A percentile compares a stretch with the other conserved stretches of the same genome.
Conservation (phyloP, 257 asterid genomes). For the Cynanchum wilfordii region DNA sequence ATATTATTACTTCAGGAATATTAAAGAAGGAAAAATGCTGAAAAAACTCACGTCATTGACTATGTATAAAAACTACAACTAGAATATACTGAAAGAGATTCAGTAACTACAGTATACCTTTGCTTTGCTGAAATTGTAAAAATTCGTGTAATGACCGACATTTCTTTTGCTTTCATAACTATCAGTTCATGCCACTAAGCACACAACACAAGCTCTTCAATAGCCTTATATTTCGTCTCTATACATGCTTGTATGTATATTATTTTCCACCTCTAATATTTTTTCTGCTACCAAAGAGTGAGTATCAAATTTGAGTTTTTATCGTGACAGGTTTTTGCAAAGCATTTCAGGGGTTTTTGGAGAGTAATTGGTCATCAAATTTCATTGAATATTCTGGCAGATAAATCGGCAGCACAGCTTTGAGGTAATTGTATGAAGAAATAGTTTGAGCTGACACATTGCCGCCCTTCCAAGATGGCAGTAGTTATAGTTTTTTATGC, state of each 20-base stretch:
- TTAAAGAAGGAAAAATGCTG: too few relatives aligned
- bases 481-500: background rate
- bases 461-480: background rate
- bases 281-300: background rate
- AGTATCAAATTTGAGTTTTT: slow-evolving; percentile 2
- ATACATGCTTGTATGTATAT: background rate
- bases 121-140: background rate
- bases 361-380: slow-evolving; percentile 12
- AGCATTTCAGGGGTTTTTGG: slow-evolving; percentile 1
- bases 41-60: background rate
- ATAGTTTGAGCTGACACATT: slow-evolving; percentile 5
- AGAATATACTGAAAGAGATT: background rate
- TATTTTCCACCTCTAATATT: background rate
- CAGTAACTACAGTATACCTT: background rate
- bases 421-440: slow-evolving; percentile 34
- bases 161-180: background rate
- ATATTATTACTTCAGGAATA: background rate
- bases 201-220: background rate
- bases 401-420: slow-evolving; percentile 23
- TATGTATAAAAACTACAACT: background rate
- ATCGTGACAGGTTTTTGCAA: slow-evolving; percentile 5
- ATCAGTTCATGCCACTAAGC: background rate
- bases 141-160: background rate
- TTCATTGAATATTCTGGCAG: slow-evolving; percentile 17
- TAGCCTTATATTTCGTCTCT: background rate